These are phyloP conservation scores for Fusarium sp. DNA, from an alignment of 2,329 filamentous ascomycete species.

Conservation along the genomic window DNA sequence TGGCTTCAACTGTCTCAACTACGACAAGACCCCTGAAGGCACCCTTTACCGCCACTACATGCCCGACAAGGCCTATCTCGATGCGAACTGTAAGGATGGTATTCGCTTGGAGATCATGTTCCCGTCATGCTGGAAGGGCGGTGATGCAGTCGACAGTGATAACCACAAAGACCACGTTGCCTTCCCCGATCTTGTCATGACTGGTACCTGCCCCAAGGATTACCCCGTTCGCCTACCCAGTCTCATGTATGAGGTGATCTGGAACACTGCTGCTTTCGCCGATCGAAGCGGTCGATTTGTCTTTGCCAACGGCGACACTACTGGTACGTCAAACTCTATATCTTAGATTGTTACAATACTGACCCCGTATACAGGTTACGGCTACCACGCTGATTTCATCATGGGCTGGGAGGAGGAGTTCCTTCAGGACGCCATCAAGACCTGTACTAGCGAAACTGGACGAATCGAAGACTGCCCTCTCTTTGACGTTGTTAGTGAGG, in stretches of 20 bases:
- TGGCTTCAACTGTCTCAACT: slow-evolving; percentile 97
- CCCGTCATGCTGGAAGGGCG: slow-evolving; percentile 88
- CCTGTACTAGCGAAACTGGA: slow-evolving; percentile 79
- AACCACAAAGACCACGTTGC: slow-evolving; percentile 77
- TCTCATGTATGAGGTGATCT: slow-evolving; percentile 89
- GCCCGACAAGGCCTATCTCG: slow-evolving; percentile 82
- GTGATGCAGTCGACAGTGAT: slow-evolving; percentile 66
- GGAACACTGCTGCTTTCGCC: slow-evolving; percentile 75
- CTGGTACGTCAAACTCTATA: slow-evolving; percentile 61
- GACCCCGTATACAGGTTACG: slow-evolving; percentile 81
- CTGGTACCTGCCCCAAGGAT: slow-evolving; percentile 77
- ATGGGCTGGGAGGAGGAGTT: slow-evolving; percentile 79
- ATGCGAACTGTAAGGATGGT: slow-evolving; percentile 84
- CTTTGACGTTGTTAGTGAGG: slow-evolving; percentile 77
- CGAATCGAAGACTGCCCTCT: slow-evolving; percentile 78
- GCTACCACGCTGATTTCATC: slow-evolving; percentile 86
- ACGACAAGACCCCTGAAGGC: slow-evolving; percentile 71
- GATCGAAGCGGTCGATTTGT: slow-evolving; percentile 76
- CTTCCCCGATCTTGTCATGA: slow-evolving; percentile 81
- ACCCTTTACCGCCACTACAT: slow-evolving; percentile 85
- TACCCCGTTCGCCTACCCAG: slow-evolving; percentile 77
- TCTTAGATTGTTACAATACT: slow-evolving; percentile 60
- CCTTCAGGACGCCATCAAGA: slow-evolving; percentile 77
- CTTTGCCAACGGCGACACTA: slow-evolving; percentile 81
- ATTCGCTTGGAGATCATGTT: slow-evolving; percentile 88